phyloP scores from a whole-genome alignment of 352 stramenopile species.

The Phytophthora constricta region DNA sequence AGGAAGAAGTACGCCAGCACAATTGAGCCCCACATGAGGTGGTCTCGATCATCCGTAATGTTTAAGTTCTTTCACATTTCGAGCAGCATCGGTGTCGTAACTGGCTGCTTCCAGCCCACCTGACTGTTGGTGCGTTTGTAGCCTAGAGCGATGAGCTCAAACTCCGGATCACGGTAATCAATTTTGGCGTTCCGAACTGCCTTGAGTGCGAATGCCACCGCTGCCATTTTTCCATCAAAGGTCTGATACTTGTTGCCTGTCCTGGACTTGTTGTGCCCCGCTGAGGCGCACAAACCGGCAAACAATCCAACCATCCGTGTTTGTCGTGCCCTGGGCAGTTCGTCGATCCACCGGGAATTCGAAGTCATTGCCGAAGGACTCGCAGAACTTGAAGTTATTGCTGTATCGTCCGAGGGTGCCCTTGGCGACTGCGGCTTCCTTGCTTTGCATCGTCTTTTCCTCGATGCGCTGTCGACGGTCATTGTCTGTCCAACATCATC shows the following conservation, averaged over 20 bases:
- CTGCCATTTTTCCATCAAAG: too few species aligned
- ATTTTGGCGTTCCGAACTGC: constrained; percentile 25
- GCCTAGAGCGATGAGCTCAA: constrained; percentile 30
- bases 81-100: constrained; percentile 37
- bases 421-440: too few species aligned
- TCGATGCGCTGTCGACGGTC: too few species aligned
- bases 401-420: too few species aligned
- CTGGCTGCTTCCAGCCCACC: constrained; percentile 40
- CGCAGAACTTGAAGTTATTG: too few species aligned
- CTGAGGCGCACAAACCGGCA: constrained; percentile 19
- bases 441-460: too few species aligned
- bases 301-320: constrained; percentile 29
- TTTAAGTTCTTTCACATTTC: constrained; percentile 10
- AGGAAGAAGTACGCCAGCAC: too few species aligned
- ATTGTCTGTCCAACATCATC: constrained; percentile 6
- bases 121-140: too few species aligned
- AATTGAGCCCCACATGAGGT: constrained; percentile 24
- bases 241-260: constrained; percentile 28
- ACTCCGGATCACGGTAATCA: constrained; percentile 35
- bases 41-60: not conserved
- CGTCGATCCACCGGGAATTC: too few species aligned
- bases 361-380: too few species aligned
- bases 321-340: constrained; percentile 25
- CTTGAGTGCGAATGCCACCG: constrained; percentile 27
- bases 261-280: constrained; percentile 30